Evolutionary conservation across 371 early-diverging fungal genomes (phyloP), one percentile per base, ranked within the genome.

Genomic region (Rhizomucor miehei): DNA sequence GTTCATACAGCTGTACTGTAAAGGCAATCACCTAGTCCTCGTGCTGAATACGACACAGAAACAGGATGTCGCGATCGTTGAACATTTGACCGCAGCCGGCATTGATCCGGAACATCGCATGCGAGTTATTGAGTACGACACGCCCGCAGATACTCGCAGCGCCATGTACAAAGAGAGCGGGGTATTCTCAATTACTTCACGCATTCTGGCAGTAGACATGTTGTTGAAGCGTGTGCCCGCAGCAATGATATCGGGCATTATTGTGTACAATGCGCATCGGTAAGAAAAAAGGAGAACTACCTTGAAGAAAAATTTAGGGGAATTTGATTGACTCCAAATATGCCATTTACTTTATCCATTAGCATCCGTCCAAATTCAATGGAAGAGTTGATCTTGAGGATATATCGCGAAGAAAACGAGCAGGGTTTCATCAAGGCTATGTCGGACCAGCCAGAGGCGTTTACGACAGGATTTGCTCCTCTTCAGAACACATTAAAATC

Each of bases 161-260:
- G 80, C 73, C 10, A 62, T 93, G 53, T 97, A 97, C 71, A 78
- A 86, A 1, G 61, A 69, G 25, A 95, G 99, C 44, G 99, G 99
- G 8, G 78, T 98, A 4, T 74, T 98, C 54, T 82, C 92, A 5
- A 78, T 91, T 23, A 93, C 98, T 1, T 88, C 96, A 16, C 81
- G 95, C 34, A 93, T 97, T 40, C 70, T 99, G 23, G 86, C 95
- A n/a, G 94, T 96, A 36, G 99, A 99, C 67, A 75, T 99, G 74
- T 69, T 99, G 29, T 87, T 89, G 54, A 77, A 85, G 12, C 75
- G 88, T 25, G 73, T 98, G 1, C 93, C 97, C 1, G 58, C 73
- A 1, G 67, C 90, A 48, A 66, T 89, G 19, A 81, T 98, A 9
- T 88, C 91, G 5, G 95, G 95, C 13, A 80, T 99, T 0, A 63